phyloP scores from a whole-genome alignment of 1,284 basidiomycete genomes.

The Naganishia albida region DNA sequence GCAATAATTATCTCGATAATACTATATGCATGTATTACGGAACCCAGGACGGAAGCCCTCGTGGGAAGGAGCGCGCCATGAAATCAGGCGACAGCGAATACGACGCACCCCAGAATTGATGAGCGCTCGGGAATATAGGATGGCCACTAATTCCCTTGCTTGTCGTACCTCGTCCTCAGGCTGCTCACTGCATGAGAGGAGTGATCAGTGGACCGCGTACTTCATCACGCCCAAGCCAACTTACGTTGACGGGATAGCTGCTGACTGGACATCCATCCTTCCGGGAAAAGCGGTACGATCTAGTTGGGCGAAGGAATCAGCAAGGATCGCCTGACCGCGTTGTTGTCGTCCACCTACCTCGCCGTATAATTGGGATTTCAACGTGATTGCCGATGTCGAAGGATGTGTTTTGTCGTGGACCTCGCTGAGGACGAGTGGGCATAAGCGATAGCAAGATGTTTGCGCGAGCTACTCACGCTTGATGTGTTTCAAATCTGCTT shows the following conservation, averaged over 20 bases:
- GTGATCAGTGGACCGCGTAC: not conserved
- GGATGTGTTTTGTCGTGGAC: not conserved
- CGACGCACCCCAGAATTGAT: not conserved
- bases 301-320: conserved; percentile 42
- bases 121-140: too few relatives aligned
- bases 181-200: conserved; percentile 15
- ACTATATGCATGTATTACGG: too few relatives aligned
- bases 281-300: conserved; percentile 48
- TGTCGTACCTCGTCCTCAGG: conserved; percentile 22
- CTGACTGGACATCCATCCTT: conserved; percentile 43
- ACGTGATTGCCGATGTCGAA: not conserved
- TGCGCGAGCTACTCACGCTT: conserved; percentile 1
- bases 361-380: not conserved
- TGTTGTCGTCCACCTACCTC: conserved; percentile 11
- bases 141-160: too few relatives aligned
- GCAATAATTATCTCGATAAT: too few relatives aligned
- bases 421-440: not conserved
- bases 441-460: not conserved
- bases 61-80: too few relatives aligned
- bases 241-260: conserved; percentile 44
- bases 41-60: too few relatives aligned
- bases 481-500: conserved; percentile 10
- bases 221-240: conserved; percentile 24
- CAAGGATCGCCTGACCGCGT: conserved; percentile 36
- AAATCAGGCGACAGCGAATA: too few relatives aligned